Conservation (phyloP, 768 basidiomycete genomes). For the Artomyces pyxidatus region DNA sequence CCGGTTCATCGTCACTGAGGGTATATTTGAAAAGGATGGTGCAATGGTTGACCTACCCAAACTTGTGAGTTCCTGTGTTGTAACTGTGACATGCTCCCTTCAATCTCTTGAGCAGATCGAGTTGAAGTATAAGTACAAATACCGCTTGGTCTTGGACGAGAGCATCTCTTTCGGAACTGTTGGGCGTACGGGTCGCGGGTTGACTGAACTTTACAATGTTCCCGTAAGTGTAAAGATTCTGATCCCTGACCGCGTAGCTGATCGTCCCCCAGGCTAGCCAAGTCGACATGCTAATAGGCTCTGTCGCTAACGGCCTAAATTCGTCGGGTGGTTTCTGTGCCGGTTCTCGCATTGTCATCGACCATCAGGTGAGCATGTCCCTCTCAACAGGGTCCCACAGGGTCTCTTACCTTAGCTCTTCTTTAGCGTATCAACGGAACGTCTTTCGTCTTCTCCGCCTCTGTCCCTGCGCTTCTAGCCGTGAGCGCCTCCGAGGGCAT, state of each 20-base stretch:
- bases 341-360: conserved; percentile 71
- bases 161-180: conserved; percentile 89
- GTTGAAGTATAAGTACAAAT: conserved; percentile 92
- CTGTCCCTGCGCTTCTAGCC: conserved; percentile 84
- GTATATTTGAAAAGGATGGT: conserved; percentile 93
- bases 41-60: conserved; percentile 88
- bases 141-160: conserved; percentile 91
- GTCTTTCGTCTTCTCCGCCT: conserved; percentile 93
- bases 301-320: conserved; percentile 74
- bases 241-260: too few relatives aligned
- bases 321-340: conserved; percentile 94
- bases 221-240: conserved; percentile 50
- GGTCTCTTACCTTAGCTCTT: neutral
- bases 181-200: conserved; percentile 87
- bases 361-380: conserved; percentile 63
- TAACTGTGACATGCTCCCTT: too few relatives aligned
- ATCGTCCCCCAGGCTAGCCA: conserved; percentile 53
- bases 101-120: too few relatives aligned
- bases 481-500: conserved; percentile 86
- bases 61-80: conserved; percentile 77
- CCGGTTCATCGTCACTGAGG: conserved; percentile 94
- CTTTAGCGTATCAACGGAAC: conserved; percentile 88
- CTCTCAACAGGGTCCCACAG: neutral
- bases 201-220: conserved; percentile 92
- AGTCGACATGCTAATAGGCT: conserved; percentile 93